A percentile compares a stretch with the other conserved stretches of the same genome.
phyloP scores from a whole-genome alignment of 768 basidiomycete species.

The Lentinula guzmanii region DNA sequence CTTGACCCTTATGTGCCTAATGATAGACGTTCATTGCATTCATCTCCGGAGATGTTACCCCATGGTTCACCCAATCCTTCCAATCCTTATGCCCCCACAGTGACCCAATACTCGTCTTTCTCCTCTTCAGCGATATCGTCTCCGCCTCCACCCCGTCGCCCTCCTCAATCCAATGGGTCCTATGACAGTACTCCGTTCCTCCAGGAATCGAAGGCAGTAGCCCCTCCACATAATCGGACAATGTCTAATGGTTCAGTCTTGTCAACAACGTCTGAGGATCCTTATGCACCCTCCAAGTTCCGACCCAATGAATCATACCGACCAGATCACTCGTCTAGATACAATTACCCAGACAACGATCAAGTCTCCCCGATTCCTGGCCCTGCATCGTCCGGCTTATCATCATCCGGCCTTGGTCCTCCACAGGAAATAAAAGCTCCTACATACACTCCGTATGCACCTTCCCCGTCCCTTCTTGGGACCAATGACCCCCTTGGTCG shows the following conservation, averaged over 20 bases:
- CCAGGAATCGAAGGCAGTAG: conserved; percentile 4
- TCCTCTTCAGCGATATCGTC: neutral
- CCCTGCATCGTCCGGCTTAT: conserved; percentile 8
- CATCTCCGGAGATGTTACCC: no score
- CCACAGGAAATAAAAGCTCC: conserved; percentile 31
- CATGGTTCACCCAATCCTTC: neutral
- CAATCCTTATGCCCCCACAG: neutral
- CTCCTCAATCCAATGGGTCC: neutral
- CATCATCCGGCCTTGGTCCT: conserved; percentile 9
- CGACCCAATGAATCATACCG: conserved; percentile 21
- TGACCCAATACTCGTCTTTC: neutral
- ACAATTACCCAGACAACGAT: conserved; percentile 17
- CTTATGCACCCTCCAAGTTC: conserved; percentile 24
- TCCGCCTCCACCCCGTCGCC: neutral
- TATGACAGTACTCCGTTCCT: conserved; percentile 6
- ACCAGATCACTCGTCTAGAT: conserved; percentile 20
- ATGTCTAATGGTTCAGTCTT: conserved; percentile 39
- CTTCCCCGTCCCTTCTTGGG: conserved; percentile 78
- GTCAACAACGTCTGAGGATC: conserved; percentile 29
- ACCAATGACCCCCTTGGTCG: conserved; percentile 79
- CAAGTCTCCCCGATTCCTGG: conserved; percentile 1
- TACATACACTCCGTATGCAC: conserved; percentile 62
- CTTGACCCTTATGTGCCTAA: neutral
- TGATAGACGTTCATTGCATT: neutral
- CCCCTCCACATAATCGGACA: conserved; percentile 27